Evolutionary conservation across 345 rosid species (phyloP).

Genomic region (Odontarrhena argentea): DNA sequence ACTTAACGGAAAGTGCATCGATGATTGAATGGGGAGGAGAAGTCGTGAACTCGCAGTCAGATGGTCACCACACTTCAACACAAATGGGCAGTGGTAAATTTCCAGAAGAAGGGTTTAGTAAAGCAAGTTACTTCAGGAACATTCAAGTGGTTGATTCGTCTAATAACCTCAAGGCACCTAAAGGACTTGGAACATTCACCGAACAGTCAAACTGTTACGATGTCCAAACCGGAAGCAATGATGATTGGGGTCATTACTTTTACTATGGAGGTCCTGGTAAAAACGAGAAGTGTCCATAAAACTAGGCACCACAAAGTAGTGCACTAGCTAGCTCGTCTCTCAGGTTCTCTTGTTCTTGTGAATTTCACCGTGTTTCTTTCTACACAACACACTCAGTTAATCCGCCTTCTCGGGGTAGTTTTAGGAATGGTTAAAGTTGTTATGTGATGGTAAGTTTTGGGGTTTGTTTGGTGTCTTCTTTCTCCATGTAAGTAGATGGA

Average conservation of each 20-base stretch:
- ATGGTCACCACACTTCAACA: slow-evolving; percentile 84
- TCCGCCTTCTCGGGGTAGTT: slow-evolving; percentile 33
- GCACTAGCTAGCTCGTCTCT: slow-evolving; percentile 9
- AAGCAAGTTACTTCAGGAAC: slow-evolving; percentile 88
- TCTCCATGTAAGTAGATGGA: slow-evolving; percentile 39
- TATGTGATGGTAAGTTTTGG: slow-evolving; percentile 23
- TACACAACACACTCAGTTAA: slow-evolving; percentile 27
- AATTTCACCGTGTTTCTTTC: slow-evolving; percentile 34
- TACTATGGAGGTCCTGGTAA: slow-evolving; percentile 96
- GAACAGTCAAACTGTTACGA: slow-evolving; percentile 95
- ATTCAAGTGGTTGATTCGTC: slow-evolving; percentile 85
- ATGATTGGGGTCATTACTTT: slow-evolving; percentile 98
- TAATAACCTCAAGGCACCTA: slow-evolving; percentile 92
- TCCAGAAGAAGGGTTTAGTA: slow-evolving; percentile 95
- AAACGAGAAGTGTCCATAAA: slow-evolving; percentile 71
- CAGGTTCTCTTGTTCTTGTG: slow-evolving; percentile 34
- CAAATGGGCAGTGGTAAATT: slow-evolving; percentile 97
- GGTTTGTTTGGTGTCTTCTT: slow-evolving; percentile 30
- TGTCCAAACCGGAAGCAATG: slow-evolving; percentile 82
- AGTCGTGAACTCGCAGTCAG: slow-evolving; percentile 86
- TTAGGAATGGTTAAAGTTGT: slow-evolving; percentile 37
- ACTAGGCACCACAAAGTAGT: slow-evolving; percentile 14
- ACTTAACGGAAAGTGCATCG: slow-evolving; percentile 85
- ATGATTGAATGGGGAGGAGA: slow-evolving; percentile 99
- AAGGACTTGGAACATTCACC: slow-evolving; percentile 84